Conservation (phyloP, 306 rosid genomes). For the Vigna angularis region DNA sequence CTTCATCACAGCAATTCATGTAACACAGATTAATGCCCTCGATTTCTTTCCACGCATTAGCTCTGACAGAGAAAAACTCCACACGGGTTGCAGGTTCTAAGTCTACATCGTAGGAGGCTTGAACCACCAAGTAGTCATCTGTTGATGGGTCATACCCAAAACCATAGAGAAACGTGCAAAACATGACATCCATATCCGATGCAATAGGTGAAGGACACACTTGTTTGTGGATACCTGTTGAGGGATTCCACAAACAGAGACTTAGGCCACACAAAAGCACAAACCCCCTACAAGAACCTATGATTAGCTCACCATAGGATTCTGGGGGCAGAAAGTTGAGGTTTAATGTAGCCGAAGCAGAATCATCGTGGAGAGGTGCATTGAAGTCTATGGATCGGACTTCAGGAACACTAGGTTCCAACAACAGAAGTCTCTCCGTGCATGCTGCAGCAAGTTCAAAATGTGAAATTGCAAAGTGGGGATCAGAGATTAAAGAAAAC, state of each 20-base stretch:
- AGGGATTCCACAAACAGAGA: conserved; percentile 27
- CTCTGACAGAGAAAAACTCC: conserved; percentile 28
- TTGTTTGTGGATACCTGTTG: neutral
- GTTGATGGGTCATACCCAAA: conserved; percentile 19
- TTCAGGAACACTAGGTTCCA: accelerated
- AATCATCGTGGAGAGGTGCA: neutral
- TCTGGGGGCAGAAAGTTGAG: neutral
- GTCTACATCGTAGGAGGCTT: too few species aligned
- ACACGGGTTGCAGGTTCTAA: neutral
- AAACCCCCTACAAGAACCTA: conserved; percentile 25
- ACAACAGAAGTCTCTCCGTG: neutral
- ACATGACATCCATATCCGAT: accelerated
- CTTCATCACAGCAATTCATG: neutral
- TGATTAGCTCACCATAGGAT: neutral
- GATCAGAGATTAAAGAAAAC: conserved; percentile 20
- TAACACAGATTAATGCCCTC: neutral
- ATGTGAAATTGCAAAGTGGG: neutral
- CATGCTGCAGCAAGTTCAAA: neutral
- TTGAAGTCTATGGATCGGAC: neutral
- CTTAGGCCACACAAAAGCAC: neutral
- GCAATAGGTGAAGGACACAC: neutral
- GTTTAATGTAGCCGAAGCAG: neutral
- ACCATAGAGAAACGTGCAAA: neutral
- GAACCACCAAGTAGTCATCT: conserved; percentile 29
- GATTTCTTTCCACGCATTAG: conserved; percentile 6